phyloP scores from a whole-genome alignment of 352 stramenopile species.

The Phytophthora foliorum region DNA sequence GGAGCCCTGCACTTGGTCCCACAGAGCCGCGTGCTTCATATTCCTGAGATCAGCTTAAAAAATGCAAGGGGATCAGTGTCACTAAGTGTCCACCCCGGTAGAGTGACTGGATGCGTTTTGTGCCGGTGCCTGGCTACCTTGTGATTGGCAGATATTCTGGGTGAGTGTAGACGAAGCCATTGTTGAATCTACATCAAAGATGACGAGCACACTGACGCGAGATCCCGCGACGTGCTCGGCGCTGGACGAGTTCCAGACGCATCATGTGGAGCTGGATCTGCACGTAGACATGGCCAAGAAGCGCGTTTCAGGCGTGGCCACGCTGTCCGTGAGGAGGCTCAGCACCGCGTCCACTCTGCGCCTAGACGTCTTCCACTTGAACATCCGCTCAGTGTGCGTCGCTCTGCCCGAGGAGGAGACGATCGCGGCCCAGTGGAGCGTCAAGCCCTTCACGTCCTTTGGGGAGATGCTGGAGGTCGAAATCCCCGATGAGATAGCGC shows the following conservation, averaged over 20 bases:
- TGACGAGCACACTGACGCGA: constrained; percentile 6
- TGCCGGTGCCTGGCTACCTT: background rate
- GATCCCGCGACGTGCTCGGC: constrained; percentile 76
- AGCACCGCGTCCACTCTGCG: constrained; percentile 29
- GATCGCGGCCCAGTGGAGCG: constrained; percentile 42
- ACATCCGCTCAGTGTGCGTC: constrained; percentile 56
- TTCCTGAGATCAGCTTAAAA: constrained; percentile 40
- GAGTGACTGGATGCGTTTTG: background rate
- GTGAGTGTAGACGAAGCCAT: constrained; percentile 28
- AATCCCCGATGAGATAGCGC: constrained; percentile 42
- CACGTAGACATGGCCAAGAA: constrained; percentile 54
- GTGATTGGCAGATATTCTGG: constrained; percentile 17
- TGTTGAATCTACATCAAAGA: constrained; percentile 6
- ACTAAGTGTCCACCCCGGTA: background rate
- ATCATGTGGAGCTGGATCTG: constrained; percentile 60
- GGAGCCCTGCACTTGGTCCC: constrained; percentile 76
- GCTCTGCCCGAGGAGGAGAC: constrained; percentile 21
- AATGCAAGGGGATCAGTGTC: constrained; percentile 20
- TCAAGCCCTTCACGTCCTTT: constrained; percentile 75
- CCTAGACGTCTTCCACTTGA: constrained; percentile 74
- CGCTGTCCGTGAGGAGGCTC: constrained; percentile 48
- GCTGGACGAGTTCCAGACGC: constrained; percentile 58
- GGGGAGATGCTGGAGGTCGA: constrained; percentile 65
- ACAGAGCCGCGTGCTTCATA: constrained; percentile 53
- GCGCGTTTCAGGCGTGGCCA: constrained; percentile 41